Base-by-base conservation (phyloP, 129 eudicot genomes). In the Artemisia tridentata region DNA sequence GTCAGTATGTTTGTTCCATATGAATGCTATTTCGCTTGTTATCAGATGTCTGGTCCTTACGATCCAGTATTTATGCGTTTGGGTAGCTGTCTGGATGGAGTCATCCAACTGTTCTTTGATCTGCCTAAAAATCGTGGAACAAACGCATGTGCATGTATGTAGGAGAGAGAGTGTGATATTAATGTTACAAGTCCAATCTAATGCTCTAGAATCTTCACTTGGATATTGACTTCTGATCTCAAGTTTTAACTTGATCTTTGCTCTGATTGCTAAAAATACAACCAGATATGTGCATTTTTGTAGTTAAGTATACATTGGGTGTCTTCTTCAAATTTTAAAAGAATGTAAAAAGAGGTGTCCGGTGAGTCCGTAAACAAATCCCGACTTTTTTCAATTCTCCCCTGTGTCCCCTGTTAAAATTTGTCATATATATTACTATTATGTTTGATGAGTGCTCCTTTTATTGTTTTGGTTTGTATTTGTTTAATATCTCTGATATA, bases 281-380 rank as follows among this genome's bases (percentile, higher is more conserved):
- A 19, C 17, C 11, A 15, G 47, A 20, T 43, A 51, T 70, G 75
- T 72, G 1, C 43, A 13, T 58, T 58, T 23, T 23, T 58, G 58
- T 71, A 45, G 67, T n/a, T 46, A 65, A 21, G 25, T 53, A 71
- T 20, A 43, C 67, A 14, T n/a, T 25, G 76, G 76, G 46, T 34
- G 27, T 61, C 27, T 25, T 23, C 19, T 0, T 69, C 64, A 54
- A 6, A 11, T 7, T 29, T 25, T 27, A 20, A 11, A 47, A 66
- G 10, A 34, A 66, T 12, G 3, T 15, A 46, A 66, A 7, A 23
- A 16, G 76, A 60, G 60, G 68, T 23, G 9, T 47, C 43, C 2
- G 43, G 43, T 34, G 43, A 34, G 18, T 46, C 25, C 59, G 18
- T 16, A 9, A 16, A 47, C 58, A 60, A 23, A 71, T 14, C 4